Evolutionary conservation across 257 asterid genomes (phyloP).

Genomic region (Nicotiana tabacum): DNA sequence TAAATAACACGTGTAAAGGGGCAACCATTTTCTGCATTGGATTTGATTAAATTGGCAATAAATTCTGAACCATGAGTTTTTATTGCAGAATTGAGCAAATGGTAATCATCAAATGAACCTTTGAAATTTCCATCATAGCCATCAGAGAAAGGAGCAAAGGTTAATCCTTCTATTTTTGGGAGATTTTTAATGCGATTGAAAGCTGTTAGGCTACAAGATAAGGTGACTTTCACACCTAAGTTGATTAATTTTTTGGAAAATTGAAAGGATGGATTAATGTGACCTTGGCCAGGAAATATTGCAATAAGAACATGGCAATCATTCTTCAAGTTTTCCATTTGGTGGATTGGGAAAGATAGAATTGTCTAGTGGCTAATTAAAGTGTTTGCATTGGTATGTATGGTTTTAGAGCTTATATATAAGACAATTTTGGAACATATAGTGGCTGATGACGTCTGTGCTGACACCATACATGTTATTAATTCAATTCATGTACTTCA

Average conservation of each 20-base stretch:
- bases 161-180: not conserved
- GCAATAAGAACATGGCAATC: conserved; percentile 13
- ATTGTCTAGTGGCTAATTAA: not conserved
- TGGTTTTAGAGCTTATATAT: not conserved
- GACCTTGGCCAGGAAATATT: conserved; percentile 27
- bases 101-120: not conserved
- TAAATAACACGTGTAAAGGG: conserved; percentile 5
- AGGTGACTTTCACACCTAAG: conserved; percentile 11
- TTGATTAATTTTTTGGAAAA: conserved; percentile 6
- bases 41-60: not conserved
- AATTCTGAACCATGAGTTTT: not conserved
- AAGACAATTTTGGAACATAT: not conserved
- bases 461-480: not conserved
- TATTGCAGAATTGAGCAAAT: not conserved
- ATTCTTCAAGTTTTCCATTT: not conserved
- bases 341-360: not conserved
- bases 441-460: not conserved
- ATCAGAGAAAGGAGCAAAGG: conserved; percentile 10
- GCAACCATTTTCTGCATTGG: not conserved
- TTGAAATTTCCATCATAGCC: conserved; percentile 5
- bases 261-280: conserved; percentile 21
- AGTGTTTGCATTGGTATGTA: not conserved
- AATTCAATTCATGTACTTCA: not conserved
- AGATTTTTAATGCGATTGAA: not conserved
- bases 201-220: not conserved